A percentile compares a stretch with the other conserved stretches of the same genome.
Conservation (phyloP, 2,329 filamentous ascomycete species). For the Diaporthe sp. region DNA sequence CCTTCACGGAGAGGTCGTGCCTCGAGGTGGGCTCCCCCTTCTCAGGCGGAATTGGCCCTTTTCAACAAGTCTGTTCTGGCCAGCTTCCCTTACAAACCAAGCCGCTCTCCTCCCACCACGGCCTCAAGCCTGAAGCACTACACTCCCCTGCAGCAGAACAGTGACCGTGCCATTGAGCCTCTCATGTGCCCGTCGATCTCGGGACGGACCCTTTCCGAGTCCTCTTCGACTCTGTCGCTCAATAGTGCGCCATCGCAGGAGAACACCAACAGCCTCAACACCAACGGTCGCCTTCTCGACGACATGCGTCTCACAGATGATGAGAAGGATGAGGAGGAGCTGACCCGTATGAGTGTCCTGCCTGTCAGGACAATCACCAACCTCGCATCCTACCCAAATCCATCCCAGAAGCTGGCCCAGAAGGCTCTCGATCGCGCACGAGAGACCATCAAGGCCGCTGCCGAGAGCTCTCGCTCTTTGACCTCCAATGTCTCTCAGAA, state of each 20-base stretch:
- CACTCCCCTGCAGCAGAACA: constrained; percentile 67
- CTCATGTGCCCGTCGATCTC: constrained; percentile 14
- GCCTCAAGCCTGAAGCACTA: constrained; percentile 55
- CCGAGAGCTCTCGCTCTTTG: constrained; percentile 41
- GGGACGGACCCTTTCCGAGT: constrained; percentile 13
- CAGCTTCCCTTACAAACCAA: constrained; percentile 51
- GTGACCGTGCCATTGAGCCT: constrained; percentile 65
- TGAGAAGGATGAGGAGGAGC: constrained; percentile 49
- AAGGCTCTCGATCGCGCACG: constrained; percentile 54
- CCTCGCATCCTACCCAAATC: constrained; percentile 69
- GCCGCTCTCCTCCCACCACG: constrained; percentile 45
- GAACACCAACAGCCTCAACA: constrained; percentile 29
- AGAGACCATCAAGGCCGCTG: constrained; percentile 42
- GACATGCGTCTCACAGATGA: constrained; percentile 39
- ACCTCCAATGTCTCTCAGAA: constrained; percentile 41
- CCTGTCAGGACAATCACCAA: constrained; percentile 65
- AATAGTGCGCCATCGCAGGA: background rate
- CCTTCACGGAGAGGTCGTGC: constrained; percentile 65
- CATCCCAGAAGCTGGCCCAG: constrained; percentile 66
- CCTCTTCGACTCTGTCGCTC: constrained; percentile 16
- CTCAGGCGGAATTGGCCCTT: constrained; percentile 51
- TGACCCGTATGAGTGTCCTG: constrained; percentile 54
- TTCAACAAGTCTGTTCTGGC: constrained; percentile 56
- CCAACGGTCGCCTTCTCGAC: constrained; percentile 46
- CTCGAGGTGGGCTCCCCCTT: constrained; percentile 55